Evolutionary conservation across 257 asterid genomes (phyloP).

Genomic region (Capsicum chinense): DNA sequence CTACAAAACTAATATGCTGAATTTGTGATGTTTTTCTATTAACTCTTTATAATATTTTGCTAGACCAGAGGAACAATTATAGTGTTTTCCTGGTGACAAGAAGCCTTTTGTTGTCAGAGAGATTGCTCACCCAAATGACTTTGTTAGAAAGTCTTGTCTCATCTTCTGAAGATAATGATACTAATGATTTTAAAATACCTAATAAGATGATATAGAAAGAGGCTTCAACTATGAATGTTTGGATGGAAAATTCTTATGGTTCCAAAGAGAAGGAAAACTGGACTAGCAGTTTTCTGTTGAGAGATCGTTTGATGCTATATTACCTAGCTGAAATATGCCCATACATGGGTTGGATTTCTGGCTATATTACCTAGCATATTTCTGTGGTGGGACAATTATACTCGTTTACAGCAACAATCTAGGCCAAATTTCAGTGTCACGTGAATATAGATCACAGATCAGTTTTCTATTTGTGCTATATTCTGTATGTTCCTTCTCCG

Average conservation of each 20-base stretch:
- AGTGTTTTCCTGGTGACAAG: neutral
- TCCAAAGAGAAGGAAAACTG: constrained; percentile 38
- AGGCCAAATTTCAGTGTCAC: constrained; percentile 70
- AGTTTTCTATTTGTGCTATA: constrained; percentile 58
- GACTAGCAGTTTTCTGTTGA: constrained; percentile 24
- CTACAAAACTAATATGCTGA: neutral
- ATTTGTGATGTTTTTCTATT: constrained; percentile 9
- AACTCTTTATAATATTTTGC: neutral
- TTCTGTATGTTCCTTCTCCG: constrained; percentile 72
- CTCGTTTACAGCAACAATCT: constrained; percentile 68
- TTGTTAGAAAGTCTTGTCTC: neutral
- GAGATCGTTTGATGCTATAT: constrained; percentile 35
- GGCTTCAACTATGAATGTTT: constrained; percentile 24
- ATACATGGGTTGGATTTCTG: constrained; percentile 57
- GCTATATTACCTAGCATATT: constrained; percentile 64
- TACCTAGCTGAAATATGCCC: constrained; percentile 40
- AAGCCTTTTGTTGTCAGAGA: neutral
- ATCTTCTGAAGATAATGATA: neutral
- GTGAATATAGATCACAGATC: constrained; percentile 51
- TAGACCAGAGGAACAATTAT: neutral
- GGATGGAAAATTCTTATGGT: constrained; percentile 20
- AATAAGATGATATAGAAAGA: constrained; percentile 34
- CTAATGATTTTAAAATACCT: constrained; percentile 36
- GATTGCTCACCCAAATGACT: no score
- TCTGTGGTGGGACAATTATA: constrained; percentile 69